phyloP scores from a whole-genome alignment of 208 protist genomes.

The Acanthamoeba lenticulata region DNA sequence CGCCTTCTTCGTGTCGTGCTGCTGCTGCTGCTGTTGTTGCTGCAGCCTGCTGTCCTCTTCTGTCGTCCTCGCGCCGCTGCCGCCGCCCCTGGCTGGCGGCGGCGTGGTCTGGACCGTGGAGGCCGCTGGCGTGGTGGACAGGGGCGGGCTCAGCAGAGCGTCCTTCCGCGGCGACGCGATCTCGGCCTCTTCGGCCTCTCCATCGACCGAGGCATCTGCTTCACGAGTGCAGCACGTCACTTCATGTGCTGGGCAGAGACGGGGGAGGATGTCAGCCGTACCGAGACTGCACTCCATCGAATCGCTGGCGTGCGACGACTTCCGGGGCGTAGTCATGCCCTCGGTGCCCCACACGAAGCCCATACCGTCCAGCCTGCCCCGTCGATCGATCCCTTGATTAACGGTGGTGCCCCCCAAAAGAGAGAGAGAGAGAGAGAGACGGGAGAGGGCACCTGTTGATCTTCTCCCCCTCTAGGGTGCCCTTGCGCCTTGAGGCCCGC shows the following conservation, averaged over 20 bases:
- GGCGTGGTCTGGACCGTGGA: background rate
- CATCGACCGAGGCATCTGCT: background rate
- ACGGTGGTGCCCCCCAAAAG: too few relatives aligned
- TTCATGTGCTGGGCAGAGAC: background rate
- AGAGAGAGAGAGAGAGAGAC: background rate
- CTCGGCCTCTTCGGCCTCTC: background rate
- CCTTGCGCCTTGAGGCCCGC: background rate
- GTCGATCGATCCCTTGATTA: background rate
- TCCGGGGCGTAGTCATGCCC: background rate
- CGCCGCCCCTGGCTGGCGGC: background rate
- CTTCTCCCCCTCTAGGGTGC: constrained; percentile 10
- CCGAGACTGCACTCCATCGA: constrained; percentile 6
- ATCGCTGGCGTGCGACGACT: background rate
- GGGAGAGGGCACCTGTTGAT: background rate
- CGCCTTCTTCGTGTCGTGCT: background rate
- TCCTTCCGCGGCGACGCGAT: background rate
- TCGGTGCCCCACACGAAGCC: constrained; percentile 22
- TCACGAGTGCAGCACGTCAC: background rate
- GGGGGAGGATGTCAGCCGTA: background rate
- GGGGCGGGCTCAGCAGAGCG: background rate
- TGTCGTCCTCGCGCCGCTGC: background rate
- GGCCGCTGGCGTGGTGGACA: too few relatives aligned
- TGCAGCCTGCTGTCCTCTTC: background rate
- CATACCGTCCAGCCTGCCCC: background rate
- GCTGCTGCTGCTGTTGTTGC: background rate